phyloP scores from a whole-genome alignment of 2,329 filamentous ascomycete genomes.

The Trichoderma asperellum region DNA sequence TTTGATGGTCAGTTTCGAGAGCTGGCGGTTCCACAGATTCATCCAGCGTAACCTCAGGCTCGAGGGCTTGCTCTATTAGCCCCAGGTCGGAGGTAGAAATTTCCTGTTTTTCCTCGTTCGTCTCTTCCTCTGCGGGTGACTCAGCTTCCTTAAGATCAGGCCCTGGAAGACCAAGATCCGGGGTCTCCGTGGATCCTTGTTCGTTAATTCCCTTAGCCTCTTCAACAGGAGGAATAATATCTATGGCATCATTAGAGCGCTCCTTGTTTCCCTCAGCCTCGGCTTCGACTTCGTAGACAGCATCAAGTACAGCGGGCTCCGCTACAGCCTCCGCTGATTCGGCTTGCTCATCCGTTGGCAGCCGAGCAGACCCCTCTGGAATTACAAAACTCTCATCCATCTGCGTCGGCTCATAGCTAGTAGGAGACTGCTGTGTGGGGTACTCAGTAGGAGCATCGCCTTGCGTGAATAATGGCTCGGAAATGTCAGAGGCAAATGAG shows the following conservation, averaged over 20 bases:
- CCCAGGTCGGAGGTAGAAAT: slow-evolving; percentile 26
- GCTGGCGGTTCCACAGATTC: not conserved
- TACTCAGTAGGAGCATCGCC: slow-evolving; percentile 35
- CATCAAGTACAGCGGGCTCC: not conserved
- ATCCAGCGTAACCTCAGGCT: slow-evolving; percentile 26
- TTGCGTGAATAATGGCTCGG: slow-evolving; percentile 42
- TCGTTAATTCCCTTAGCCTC: not conserved
- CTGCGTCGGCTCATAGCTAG: slow-evolving; percentile 35
- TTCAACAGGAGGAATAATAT: not conserved
- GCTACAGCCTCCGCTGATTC: slow-evolving; percentile 27
- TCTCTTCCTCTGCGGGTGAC: slow-evolving; percentile 40
- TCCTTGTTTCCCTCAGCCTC: not conserved
- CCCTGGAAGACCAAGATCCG: slow-evolving; percentile 7
- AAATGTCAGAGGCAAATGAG: slow-evolving; percentile 35
- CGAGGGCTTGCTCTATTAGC: slow-evolving; percentile 33
- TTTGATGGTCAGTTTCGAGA: not conserved
- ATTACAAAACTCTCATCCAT: slow-evolving; percentile 29
- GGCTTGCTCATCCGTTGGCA: slow-evolving; percentile 3
- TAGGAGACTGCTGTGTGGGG: slow-evolving; percentile 34
- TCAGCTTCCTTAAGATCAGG: slow-evolving; percentile 3
- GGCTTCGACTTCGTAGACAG: not conserved
- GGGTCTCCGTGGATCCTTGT: not conserved
- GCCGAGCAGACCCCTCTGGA: not conserved
- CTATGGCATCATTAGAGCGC: not conserved
- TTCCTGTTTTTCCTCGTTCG: slow-evolving; percentile 42